A percentile compares a stretch with the other conserved stretches of the same genome.
phyloP scores from a whole-genome alignment of 352 stramenopile species.

The Halophytophthora polymorphica region DNA sequence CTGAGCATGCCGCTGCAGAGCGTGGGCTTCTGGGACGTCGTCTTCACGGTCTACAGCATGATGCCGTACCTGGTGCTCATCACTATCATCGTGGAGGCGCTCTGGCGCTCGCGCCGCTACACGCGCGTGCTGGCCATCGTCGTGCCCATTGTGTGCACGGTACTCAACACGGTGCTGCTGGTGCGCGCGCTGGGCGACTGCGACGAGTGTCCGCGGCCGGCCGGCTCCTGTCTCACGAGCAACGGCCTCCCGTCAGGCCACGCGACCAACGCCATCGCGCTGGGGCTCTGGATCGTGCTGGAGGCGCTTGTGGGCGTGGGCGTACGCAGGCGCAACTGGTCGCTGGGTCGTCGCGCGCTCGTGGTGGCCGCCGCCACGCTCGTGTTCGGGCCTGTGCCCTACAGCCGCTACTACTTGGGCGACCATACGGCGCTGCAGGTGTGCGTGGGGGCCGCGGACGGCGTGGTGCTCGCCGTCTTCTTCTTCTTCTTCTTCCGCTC shows the following conservation, averaged over 20 bases:
- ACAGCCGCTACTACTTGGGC: conserved; percentile 45
- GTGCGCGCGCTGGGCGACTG: conserved; percentile 31
- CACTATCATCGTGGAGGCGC: conserved; percentile 29
- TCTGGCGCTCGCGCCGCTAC: conserved; percentile 34
- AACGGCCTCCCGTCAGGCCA: conserved; percentile 44
- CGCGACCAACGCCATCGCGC: conserved; percentile 42
- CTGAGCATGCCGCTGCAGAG: conserved; percentile 38
- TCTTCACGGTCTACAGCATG: conserved; percentile 44
- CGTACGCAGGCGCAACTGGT: conserved; percentile 18
- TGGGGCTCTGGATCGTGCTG: conserved; percentile 36
- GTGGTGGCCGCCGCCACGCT: conserved; percentile 14
- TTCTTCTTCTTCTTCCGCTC: conserved; percentile 45
- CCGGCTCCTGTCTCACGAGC: conserved; percentile 35
- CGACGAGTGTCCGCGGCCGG: conserved; percentile 32
- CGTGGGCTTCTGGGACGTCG: conserved; percentile 40
- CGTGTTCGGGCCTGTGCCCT: conserved; percentile 35
- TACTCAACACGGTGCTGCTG: conserved; percentile 39
- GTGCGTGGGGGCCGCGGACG: conserved; percentile 24
- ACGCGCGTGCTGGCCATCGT: conserved; percentile 36
- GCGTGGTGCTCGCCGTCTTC: conserved; percentile 25
- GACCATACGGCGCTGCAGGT: conserved; percentile 44
- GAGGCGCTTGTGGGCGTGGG: conserved; percentile 30
- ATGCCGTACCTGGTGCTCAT: conserved; percentile 44
- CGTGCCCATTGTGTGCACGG: conserved; percentile 33
- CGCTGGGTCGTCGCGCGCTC: conserved; percentile 12